A percentile compares a stretch with the other conserved stretches of the same genome.
Evolutionary conservation across 1,284 basidiomycete genomes (phyloP).

Genomic region (Heterobasidion occidentale): DNA sequence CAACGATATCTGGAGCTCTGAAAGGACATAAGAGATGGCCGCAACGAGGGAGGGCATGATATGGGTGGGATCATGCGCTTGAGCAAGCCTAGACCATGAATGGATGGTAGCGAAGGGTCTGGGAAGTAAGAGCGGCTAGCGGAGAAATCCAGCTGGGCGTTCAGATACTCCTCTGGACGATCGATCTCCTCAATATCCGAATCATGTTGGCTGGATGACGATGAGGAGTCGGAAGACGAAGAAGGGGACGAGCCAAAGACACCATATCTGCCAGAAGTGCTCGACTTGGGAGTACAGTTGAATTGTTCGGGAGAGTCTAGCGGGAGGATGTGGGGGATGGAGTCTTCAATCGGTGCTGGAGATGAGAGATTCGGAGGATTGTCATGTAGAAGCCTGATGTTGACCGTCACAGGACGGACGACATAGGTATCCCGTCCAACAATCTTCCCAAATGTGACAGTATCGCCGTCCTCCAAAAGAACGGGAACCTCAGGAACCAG

Average conservation of each 20-base stretch:
- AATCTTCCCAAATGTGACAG: slow-evolving; percentile 64
- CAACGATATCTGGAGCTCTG: neutral
- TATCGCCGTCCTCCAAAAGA: slow-evolving; percentile 52
- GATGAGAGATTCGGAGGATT: slow-evolving; percentile 5
- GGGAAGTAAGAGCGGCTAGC: neutral
- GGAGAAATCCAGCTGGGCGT: slow-evolving; percentile 5
- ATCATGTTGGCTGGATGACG: slow-evolving; percentile 33
- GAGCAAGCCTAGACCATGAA: neutral
- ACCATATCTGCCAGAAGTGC: slow-evolving; percentile 42
- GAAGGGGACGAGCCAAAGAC: slow-evolving; percentile 27
- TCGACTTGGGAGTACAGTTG: slow-evolving; percentile 7
- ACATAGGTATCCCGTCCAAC: slow-evolving; percentile 51
- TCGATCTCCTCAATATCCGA: slow-evolving; percentile 50
- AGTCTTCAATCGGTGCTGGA: neutral
- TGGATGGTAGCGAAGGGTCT: neutral
- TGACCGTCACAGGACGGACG: slow-evolving; percentile 52
- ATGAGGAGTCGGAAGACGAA: slow-evolving; percentile 20
- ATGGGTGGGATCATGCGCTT: neutral
- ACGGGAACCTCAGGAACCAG: slow-evolving; percentile 40
- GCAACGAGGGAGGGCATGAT: neutral
- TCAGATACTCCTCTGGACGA: slow-evolving; percentile 15
- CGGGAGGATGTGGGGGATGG: neutral
- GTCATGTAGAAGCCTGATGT: slow-evolving; percentile 44
- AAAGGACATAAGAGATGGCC: neutral
- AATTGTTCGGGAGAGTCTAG: slow-evolving; percentile 5